phyloP scores from a whole-genome alignment of 2,329 filamentous ascomycete genomes.

The Alternaria viburni region DNA sequence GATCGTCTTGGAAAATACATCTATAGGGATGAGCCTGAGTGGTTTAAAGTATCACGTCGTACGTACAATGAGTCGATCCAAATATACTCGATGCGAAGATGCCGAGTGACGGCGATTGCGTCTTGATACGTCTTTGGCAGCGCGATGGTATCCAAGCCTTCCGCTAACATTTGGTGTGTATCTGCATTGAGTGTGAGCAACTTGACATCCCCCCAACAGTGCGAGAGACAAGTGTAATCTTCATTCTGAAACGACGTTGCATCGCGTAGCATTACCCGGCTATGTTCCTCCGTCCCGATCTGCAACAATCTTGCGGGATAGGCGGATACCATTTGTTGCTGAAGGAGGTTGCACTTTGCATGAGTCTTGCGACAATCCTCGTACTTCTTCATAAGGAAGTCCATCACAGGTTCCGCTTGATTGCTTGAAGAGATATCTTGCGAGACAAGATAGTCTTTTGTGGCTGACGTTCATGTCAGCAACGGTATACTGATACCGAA shows the following conservation, averaged over 20 bases:
- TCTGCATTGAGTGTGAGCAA: background rate
- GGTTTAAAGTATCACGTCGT: too few relatives aligned
- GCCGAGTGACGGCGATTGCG: background rate
- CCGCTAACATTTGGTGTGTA: background rate
- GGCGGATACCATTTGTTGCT: background rate
- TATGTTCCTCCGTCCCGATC: background rate
- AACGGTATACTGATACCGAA: too few relatives aligned
- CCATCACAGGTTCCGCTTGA: background rate
- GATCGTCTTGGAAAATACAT: background rate
- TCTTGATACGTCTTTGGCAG: background rate
- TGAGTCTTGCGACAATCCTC: background rate
- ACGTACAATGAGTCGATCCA: conserved; percentile 1
- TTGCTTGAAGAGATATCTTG: background rate
- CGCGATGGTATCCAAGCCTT: background rate
- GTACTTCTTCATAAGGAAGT: rapidly evolving
- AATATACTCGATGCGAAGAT: background rate
- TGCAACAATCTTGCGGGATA: background rate
- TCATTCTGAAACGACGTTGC: background rate
- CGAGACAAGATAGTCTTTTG: background rate
- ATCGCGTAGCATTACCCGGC: background rate
- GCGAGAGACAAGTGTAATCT: background rate
- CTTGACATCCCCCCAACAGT: background rate
- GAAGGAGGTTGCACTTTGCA: background rate
- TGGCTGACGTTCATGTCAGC: too few relatives aligned
- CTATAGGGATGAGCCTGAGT: background rate